Percentiles rank a stretch among this genome's conserved stretches.
phyloP scores from a whole-genome alignment of 2,329 filamentous ascomycete genomes.

The Fusarium chlamydosporum region DNA sequence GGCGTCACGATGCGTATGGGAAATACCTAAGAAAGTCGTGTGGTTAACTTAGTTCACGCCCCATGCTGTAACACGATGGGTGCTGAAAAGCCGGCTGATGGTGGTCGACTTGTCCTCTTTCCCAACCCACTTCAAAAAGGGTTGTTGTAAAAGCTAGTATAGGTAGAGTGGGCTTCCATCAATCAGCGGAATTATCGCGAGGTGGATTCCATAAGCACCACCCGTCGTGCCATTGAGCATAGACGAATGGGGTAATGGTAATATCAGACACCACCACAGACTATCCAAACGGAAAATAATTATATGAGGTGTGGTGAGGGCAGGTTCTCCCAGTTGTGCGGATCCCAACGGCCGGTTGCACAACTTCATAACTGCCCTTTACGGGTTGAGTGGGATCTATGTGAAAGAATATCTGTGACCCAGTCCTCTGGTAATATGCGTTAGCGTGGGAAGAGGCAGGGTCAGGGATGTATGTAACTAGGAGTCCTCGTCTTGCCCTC shows the following conservation, averaged over 20 bases:
- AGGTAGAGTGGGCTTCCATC: conserved; percentile 20
- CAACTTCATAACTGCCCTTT: neutral
- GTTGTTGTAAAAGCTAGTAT: conserved; percentile 27
- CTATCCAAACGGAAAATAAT: neutral
- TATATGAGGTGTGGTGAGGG: neutral
- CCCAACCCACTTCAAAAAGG: neutral
- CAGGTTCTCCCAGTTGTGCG: neutral
- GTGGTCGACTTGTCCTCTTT: conserved; percentile 17
- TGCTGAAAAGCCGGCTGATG: conserved; percentile 5
- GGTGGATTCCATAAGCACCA: neutral
- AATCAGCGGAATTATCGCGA: conserved; percentile 15
- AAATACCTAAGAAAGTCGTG: conserved; percentile 8
- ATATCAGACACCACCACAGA: neutral
- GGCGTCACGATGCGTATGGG: conserved; percentile 13
- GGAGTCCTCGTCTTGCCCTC: conserved; percentile 43
- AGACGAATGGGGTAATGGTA: neutral
- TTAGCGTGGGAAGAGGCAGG: conserved; percentile 46
- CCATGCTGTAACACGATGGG: neutral
- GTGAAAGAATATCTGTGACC: conserved; percentile 39
- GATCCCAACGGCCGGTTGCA: neutral
- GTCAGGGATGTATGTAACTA: conserved; percentile 44
- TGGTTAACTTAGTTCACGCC: conserved; percentile 6
- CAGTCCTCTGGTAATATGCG: conserved; percentile 44
- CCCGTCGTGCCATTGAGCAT: neutral
- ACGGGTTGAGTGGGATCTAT: conserved; percentile 25